A percentile compares a stretch with the other conserved stretches of the same genome.
Conservation (phyloP, 2,329 filamentous ascomycete genomes). For the Aspergillus latus region DNA sequence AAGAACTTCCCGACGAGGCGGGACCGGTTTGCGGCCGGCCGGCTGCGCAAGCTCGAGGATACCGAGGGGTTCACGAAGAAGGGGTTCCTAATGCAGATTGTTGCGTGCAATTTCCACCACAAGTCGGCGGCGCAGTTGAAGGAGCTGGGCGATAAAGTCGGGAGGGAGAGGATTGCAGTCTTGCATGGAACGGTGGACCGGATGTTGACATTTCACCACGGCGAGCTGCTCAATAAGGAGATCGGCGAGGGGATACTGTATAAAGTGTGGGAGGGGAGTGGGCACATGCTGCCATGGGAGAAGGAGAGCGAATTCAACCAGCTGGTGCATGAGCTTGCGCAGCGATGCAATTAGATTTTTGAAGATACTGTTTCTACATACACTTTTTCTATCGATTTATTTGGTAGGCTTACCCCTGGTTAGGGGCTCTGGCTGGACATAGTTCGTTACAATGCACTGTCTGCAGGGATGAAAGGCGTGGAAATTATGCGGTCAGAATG, state of each 20-base stretch:
- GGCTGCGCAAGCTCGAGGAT: constrained; percentile 69
- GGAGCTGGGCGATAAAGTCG: constrained; percentile 66
- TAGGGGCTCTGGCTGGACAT: background rate
- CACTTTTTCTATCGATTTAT: too few species aligned
- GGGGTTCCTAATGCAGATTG: constrained; percentile 73
- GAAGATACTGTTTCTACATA: background rate
- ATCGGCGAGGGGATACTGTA: constrained; percentile 60
- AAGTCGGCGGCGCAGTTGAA: constrained; percentile 68
- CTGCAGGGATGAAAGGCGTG: background rate
- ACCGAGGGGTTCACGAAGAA: constrained; percentile 60
- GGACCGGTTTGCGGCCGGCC: constrained; percentile 77
- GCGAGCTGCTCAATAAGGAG: constrained; percentile 64
- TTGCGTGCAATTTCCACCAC: constrained; percentile 76
- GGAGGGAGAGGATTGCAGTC: constrained; percentile 71
- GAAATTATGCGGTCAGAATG: too few species aligned
- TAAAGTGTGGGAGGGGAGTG: constrained; percentile 65
- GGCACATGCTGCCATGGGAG: constrained; percentile 75
- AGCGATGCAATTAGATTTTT: constrained; percentile 30
- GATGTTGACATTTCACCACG: constrained; percentile 76
- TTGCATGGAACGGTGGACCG: constrained; percentile 72
- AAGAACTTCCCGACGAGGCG: constrained; percentile 69
- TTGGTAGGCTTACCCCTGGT: too few species aligned
- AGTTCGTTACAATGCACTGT: background rate
- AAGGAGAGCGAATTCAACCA: constrained; percentile 66
- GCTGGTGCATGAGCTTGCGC: constrained; percentile 59